These are phyloP conservation scores for Aspergillus luchuensis DNA, from an alignment of 2,329 filamentous ascomycete species.

Conservation along the genomic window DNA sequence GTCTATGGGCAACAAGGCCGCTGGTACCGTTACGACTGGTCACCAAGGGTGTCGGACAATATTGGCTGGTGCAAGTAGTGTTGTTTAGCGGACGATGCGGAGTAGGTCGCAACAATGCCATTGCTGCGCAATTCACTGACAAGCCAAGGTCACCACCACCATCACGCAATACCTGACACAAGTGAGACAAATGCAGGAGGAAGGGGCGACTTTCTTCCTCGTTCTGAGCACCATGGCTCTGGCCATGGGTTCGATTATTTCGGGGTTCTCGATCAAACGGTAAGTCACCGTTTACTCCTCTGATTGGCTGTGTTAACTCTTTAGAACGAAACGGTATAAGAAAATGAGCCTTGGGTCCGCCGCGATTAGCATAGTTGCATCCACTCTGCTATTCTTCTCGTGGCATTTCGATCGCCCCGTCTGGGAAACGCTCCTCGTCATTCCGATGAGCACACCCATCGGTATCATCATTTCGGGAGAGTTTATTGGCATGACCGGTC, in stretches of 20 bases:
- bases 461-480: conserved; percentile 4
- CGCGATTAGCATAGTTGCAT: not conserved
- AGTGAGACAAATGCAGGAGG: not conserved
- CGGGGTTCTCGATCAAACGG: not conserved
- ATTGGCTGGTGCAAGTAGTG: conserved; percentile 3
- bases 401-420: not conserved
- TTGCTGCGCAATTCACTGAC: not conserved
- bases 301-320: too few relatives aligned
- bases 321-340: conserved; percentile 9
- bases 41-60: conserved; percentile 3
- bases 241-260: not conserved
- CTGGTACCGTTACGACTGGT: not conserved
- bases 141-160: not conserved
- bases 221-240: conserved; percentile 3
- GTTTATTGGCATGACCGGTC: conserved; percentile 6
- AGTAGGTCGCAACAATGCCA: not conserved
- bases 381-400: not conserved
- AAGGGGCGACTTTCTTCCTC: not conserved
- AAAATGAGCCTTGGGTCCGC: not conserved
- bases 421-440: conserved; percentile 5
- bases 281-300: too few relatives aligned
- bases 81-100: conserved; percentile 1
- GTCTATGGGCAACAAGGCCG: not conserved
- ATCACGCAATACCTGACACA: conserved; percentile 3
- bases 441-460: conserved; percentile 4